A percentile compares a stretch with the other conserved stretches of the same genome.
These are phyloP conservation scores for Chytriomyces confervae DNA, from an alignment of 192 early-diverging fungal species.

Conservation along the genomic window DNA sequence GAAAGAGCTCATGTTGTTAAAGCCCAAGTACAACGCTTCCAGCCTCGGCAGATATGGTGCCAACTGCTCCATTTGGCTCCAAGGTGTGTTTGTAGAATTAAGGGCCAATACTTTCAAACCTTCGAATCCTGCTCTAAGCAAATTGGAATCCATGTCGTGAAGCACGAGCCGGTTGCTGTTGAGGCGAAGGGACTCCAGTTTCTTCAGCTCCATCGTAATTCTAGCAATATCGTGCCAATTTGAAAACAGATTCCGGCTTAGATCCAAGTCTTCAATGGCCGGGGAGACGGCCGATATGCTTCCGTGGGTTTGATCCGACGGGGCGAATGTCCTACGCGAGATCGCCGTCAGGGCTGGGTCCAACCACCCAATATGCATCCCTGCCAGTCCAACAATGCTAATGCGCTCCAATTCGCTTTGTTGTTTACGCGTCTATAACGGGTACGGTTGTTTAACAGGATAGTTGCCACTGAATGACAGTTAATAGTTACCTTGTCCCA, in stretches of 20 bases:
- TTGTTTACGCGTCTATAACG: background rate
- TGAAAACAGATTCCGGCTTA: conserved; percentile 49
- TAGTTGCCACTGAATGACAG: conserved; percentile 10
- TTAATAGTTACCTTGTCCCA: conserved; percentile 49
- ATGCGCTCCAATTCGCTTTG: conserved; percentile 1
- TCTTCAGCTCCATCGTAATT: conserved; percentile 42
- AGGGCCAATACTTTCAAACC: conserved; percentile 43
- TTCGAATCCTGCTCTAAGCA: conserved; percentile 32
- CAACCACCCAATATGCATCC: conserved; percentile 34
- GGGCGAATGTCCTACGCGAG: background rate
- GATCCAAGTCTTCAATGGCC: conserved; percentile 50
- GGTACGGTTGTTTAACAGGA: background rate
- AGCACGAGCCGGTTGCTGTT: conserved; percentile 46
- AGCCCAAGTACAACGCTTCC: conserved; percentile 50
- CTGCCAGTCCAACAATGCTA: conserved; percentile 48
- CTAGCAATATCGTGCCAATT: conserved; percentile 44
- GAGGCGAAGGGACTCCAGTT: conserved; percentile 45
- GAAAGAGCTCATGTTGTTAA: conserved; percentile 40
- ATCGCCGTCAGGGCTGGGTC: conserved; percentile 1
- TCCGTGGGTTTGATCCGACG: background rate
- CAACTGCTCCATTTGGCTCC: conserved; percentile 40
- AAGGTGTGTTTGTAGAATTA: conserved; percentile 40
- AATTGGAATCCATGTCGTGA: background rate
- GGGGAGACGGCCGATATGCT: conserved; percentile 34
- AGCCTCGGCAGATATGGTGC: conserved; percentile 38